A percentile compares a stretch with the other conserved stretches of the same genome.
These are phyloP conservation scores for Parascedosporium putredinis DNA, from an alignment of 2,329 filamentous ascomycete species.

Conservation along the genomic window DNA sequence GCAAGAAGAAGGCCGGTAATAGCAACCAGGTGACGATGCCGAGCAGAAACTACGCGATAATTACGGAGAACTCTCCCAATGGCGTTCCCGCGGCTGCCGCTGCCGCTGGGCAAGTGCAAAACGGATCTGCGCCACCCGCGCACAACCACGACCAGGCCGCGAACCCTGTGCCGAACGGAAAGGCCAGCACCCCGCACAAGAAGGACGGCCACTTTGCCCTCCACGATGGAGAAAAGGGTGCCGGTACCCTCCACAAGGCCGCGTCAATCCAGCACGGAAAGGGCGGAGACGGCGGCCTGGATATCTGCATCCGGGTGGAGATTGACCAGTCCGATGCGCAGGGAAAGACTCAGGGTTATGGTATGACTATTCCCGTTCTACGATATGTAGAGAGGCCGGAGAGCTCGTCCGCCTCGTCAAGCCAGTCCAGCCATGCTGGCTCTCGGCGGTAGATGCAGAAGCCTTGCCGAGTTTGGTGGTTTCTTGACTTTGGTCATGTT, in stretches of 20 bases:
- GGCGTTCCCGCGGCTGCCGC: constrained; percentile 17
- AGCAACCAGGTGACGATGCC: constrained; percentile 84
- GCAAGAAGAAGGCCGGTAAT: constrained; percentile 57
- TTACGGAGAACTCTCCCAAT: constrained; percentile 74
- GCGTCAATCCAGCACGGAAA: constrained; percentile 49
- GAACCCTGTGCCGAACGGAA: background rate
- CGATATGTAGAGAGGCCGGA: constrained; percentile 18
- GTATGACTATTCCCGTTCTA: constrained; percentile 72
- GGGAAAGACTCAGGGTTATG: constrained; percentile 73
- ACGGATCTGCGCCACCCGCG: background rate
- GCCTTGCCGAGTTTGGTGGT: background rate
- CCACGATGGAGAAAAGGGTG: constrained; percentile 64
- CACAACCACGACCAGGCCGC: background rate
- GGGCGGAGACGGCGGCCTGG: constrained; percentile 52
- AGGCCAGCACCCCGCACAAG: constrained; percentile 23
- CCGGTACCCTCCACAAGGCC: constrained; percentile 69
- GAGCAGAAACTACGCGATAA: constrained; percentile 84
- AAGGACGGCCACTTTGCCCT: constrained; percentile 62
- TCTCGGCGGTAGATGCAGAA: background rate
- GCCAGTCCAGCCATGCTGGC: background rate
- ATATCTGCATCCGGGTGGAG: constrained; percentile 80
- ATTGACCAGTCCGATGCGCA: constrained; percentile 71
- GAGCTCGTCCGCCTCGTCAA: background rate
- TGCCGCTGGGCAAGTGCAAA: background rate
- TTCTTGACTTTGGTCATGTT: background rate